These are phyloP conservation scores for Neostapfia colusana DNA, from an alignment of 176 grass and related monocot genomes.

Conservation along the genomic window DNA sequence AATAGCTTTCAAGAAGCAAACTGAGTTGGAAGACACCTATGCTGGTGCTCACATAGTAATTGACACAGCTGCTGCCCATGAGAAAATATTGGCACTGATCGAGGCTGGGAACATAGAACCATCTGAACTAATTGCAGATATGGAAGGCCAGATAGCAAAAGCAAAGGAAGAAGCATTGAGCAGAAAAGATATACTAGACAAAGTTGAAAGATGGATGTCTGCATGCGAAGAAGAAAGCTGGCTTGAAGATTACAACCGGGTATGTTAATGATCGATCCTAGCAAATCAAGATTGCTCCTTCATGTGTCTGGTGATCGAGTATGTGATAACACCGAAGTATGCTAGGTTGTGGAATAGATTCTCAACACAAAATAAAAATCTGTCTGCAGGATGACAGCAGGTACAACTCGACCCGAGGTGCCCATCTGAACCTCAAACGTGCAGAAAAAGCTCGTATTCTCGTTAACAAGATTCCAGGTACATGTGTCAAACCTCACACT, in stretches of 20 bases:
- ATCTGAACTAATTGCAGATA: slow-evolving; percentile 91
- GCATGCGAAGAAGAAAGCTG: slow-evolving; percentile 97
- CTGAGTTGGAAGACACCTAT: slow-evolving; percentile 79
- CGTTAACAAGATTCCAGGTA: slow-evolving; percentile 99
- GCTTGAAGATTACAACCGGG: slow-evolving; percentile 99
- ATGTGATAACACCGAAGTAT: background rate
- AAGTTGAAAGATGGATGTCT: slow-evolving; percentile 97
- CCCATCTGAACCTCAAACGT: slow-evolving; percentile 93
- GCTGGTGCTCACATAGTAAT: slow-evolving; percentile 82
- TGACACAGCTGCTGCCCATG: slow-evolving; percentile 68
- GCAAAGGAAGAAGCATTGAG: slow-evolving; percentile 97
- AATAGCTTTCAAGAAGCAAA: slow-evolving; percentile 93
- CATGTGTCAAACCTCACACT: slow-evolving; percentile 7
- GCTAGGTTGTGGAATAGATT: slow-evolving; percentile 15
- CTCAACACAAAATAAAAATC: slow-evolving; percentile 21
- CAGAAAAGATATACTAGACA: slow-evolving; percentile 97
- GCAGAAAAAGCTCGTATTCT: slow-evolving; percentile 98
- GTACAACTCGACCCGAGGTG: slow-evolving; percentile 98
- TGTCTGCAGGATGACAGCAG: slow-evolving; percentile 90
- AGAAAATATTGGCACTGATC: slow-evolving; percentile 78
- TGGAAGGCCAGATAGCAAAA: slow-evolving; percentile 86
- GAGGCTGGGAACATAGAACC: slow-evolving; percentile 91
- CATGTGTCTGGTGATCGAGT: slow-evolving; percentile 2
- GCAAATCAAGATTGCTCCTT: background rate
- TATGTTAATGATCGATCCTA: slow-evolving; percentile 35